phyloP scores from a whole-genome alignment of 345 rosid genomes.

The Syzygium oleosum region DNA sequence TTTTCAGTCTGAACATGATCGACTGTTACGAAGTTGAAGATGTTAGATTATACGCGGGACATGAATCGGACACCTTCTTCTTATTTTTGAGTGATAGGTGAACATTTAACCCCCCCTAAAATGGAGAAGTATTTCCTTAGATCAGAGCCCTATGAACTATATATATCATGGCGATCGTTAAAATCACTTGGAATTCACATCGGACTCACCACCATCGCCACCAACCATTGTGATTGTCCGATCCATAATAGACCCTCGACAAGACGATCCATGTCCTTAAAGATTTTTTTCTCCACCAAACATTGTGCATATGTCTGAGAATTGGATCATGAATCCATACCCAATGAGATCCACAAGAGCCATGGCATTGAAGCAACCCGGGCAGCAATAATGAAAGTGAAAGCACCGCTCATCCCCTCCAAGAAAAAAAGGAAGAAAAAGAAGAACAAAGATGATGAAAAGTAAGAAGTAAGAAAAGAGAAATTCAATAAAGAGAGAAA shows the following conservation, averaged over 20 bases:
- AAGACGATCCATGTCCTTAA: not conserved
- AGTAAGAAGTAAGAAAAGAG: not conserved
- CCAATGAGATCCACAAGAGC: not conserved
- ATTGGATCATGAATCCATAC: not conserved
- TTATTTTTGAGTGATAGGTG: accelerated
- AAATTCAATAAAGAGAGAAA: not conserved
- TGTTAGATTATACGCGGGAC: not conserved
- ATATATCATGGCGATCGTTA: not conserved
- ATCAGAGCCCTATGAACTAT: not conserved
- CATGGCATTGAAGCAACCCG: not conserved
- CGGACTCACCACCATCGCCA: not conserved
- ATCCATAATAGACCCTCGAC: not conserved
- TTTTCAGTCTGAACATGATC: not conserved
- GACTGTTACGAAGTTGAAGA: not conserved
- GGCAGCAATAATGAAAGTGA: not conserved
- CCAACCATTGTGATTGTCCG: not conserved
- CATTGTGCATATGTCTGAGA: not conserved
- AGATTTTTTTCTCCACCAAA: not conserved
- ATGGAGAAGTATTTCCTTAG: not conserved
- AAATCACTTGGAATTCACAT: not conserved
- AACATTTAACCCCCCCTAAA: not conserved
- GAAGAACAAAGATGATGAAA: not conserved
- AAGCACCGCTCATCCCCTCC: not conserved
- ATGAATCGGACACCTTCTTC: not conserved
- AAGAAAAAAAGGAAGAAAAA: not conserved